These are phyloP conservation scores for Geotrichum reessii DNA, from an alignment of 1,139 yeast species.

Conservation along the genomic window DNA sequence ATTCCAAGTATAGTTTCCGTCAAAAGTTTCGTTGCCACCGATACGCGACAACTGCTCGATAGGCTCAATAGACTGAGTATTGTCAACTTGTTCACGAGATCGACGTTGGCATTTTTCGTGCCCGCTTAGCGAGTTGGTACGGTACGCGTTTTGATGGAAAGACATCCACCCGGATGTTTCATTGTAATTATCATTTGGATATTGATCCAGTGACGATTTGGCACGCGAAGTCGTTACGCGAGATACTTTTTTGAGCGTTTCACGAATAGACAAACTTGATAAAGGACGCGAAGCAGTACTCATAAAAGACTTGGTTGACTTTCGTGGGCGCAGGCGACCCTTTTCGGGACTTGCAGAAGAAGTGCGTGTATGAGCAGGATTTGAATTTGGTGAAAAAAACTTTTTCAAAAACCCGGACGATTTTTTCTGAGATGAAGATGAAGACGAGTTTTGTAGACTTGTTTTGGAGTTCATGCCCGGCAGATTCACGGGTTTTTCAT, in stretches of 20 bases:
- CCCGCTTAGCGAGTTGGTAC: constrained; percentile 68
- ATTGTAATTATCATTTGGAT: constrained; percentile 25
- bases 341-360: constrained; percentile 9
- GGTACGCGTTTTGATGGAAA: constrained; percentile 55
- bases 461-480: constrained; percentile 26
- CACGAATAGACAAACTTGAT: constrained; percentile 15
- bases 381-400: constrained; percentile 34
- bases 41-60: constrained; percentile 31
- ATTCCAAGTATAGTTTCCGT: constrained; percentile 23
- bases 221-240: constrained; percentile 8
- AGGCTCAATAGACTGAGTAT: constrained; percentile 62
- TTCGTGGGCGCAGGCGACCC: constrained; percentile 2
- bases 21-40: constrained; percentile 31
- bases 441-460: constrained; percentile 7
- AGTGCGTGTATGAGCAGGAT: neutral
- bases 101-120: constrained; percentile 67
- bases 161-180: constrained; percentile 42
- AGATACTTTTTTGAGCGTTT: constrained; percentile 14
- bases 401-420: constrained; percentile 51
- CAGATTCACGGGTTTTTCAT: constrained; percentile 21
- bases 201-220: constrained; percentile 53
- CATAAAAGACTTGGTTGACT: constrained; percentile 64
- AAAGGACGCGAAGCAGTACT: constrained; percentile 57
- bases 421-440: constrained; percentile 28
- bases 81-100: constrained; percentile 61